phyloP scores from a whole-genome alignment of 2,329 filamentous ascomycete species.

The Plenodomus lindquistii region DNA sequence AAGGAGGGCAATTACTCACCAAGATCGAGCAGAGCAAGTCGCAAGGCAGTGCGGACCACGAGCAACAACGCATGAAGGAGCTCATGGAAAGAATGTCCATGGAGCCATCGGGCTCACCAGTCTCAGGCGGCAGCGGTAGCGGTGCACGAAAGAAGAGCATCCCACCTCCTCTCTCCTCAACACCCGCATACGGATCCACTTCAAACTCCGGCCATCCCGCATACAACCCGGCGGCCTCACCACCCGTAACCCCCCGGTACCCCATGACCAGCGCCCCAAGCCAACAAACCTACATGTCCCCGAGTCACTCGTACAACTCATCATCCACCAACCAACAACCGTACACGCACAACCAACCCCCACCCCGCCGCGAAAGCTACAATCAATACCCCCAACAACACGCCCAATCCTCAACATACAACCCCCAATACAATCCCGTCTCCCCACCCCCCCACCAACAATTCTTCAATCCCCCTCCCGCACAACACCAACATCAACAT shows the following conservation, averaged over 20 bases:
- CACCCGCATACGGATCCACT: slow-evolving; percentile 41
- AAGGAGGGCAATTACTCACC: slow-evolving; percentile 85
- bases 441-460: slow-evolving; percentile 62
- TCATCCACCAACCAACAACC: slow-evolving; percentile 29
- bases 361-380: slow-evolving; percentile 42
- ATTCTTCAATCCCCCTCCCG: slow-evolving; percentile 55
- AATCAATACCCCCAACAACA: slow-evolving; percentile 25
- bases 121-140: slow-evolving; percentile 27
- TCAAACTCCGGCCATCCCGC: slow-evolving; percentile 43
- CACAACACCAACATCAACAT: slow-evolving; percentile 36
- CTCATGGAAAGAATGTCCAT: slow-evolving; percentile 97
- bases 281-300: slow-evolving; percentile 40
- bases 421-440: slow-evolving; percentile 52
- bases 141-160: slow-evolving; percentile 40
- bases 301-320: slow-evolving; percentile 30
- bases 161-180: slow-evolving; percentile 46
- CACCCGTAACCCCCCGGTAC: slow-evolving; percentile 53
- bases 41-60: slow-evolving; percentile 70
- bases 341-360: slow-evolving; percentile 33
- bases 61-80: slow-evolving; percentile 81
- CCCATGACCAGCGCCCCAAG: slow-evolving; percentile 36
- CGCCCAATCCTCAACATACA: slow-evolving; percentile 45
- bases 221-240: slow-evolving; percentile 56
- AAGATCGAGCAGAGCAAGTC: slow-evolving; percentile 83
- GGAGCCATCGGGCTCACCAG: slow-evolving; percentile 54